phyloP scores from a whole-genome alignment of 2,329 filamentous ascomycete genomes.

The Metarhizium guizhouense region DNA sequence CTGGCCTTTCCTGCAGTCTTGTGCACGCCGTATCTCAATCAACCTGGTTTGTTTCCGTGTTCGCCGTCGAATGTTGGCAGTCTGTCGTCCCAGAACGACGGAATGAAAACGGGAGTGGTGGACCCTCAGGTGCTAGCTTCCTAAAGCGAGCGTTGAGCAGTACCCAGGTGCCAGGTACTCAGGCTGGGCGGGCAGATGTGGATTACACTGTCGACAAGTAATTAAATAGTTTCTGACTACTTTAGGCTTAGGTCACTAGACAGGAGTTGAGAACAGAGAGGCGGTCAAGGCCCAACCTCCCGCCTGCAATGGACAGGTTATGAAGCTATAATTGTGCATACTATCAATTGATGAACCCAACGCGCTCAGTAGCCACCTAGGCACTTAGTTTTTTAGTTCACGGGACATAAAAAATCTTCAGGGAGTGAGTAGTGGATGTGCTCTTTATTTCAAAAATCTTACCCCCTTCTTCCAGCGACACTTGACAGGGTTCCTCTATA shows the following conservation, averaged over 20 bases:
- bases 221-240: no score
- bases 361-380: neutral
- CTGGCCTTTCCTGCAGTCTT: no score
- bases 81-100: neutral
- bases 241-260: no score
- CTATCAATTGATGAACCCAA: no score
- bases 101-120: constrained; percentile 3
- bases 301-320: neutral
- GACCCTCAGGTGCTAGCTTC: neutral
- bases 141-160: neutral
- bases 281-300: constrained; percentile 6
- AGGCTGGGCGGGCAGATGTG: neutral
- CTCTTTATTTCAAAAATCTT: no score
- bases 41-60: neutral
- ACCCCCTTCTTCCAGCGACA: no score
- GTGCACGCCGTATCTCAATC: no score
- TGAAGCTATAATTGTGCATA: neutral
- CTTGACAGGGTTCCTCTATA: no score
- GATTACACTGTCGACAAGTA: neutral
- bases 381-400: no score
- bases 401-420: no score
- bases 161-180: neutral
- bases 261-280: neutral
- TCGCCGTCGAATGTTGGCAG: neutral
- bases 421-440: no score